phyloP scores from a whole-genome alignment of 805 yeast species.

The Ogataea ganodermae region DNA sequence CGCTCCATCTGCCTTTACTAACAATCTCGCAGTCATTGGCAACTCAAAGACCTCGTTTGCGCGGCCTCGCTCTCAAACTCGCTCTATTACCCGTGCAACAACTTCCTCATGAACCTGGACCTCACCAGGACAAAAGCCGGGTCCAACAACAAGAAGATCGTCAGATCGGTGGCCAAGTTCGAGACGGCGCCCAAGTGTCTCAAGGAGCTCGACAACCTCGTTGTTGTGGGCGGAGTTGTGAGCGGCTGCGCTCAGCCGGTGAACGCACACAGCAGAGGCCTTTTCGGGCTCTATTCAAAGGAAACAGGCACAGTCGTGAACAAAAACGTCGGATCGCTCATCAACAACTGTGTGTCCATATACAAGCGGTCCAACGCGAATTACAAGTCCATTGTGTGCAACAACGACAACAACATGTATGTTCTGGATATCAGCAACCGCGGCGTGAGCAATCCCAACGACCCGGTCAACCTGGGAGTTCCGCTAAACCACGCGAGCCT shows the following conservation, averaged over 20 bases:
- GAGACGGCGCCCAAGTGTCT: slow-evolving; percentile 76
- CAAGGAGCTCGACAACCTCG: slow-evolving; percentile 53
- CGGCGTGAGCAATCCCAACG: slow-evolving; percentile 34
- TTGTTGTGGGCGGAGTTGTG: slow-evolving; percentile 50
- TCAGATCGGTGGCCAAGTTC: slow-evolving; percentile 45
- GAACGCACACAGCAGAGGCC: slow-evolving; percentile 55
- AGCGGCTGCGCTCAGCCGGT: slow-evolving; percentile 25
- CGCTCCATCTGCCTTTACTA: not conserved
- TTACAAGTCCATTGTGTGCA: slow-evolving; percentile 69
- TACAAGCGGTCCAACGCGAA: slow-evolving; percentile 44
- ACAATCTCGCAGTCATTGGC: slow-evolving; percentile 22
- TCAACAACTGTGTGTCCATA: slow-evolving; percentile 75
- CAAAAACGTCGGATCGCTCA: slow-evolving; percentile 71
- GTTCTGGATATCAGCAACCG: slow-evolving; percentile 56
- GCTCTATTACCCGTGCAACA: slow-evolving; percentile 61
- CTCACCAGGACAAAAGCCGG: slow-evolving; percentile 1
- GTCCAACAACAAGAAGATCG: slow-evolving; percentile 30
- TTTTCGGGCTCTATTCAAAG: slow-evolving; percentile 58
- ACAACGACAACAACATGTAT: slow-evolving; percentile 77
- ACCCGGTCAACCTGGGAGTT: slow-evolving; percentile 51
- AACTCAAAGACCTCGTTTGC: slow-evolving; percentile 67
- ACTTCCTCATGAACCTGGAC: slow-evolving; percentile 41
- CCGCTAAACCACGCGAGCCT: slow-evolving; percentile 75
- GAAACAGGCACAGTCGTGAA: slow-evolving; percentile 49
- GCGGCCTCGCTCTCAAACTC: slow-evolving; percentile 47